Conservation (phyloP, 495 filamentous ascomycete species). For the Xylaria sp. region DNA sequence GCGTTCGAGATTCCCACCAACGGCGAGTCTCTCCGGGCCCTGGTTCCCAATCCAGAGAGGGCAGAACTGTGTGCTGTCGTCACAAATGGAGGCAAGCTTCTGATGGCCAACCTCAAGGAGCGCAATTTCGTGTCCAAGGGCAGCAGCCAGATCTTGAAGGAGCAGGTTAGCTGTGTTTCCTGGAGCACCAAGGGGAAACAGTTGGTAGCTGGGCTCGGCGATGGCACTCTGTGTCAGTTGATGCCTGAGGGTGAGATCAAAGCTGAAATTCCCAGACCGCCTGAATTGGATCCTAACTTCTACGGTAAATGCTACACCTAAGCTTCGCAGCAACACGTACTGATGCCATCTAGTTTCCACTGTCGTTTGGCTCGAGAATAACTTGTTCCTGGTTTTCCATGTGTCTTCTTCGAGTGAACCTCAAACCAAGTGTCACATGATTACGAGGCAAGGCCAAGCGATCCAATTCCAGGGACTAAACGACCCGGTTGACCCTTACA, state of each 20-base stretch:
- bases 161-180: constrained; percentile 80
- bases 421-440: constrained; percentile 74
- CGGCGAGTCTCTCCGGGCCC: constrained; percentile 71
- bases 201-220: constrained; percentile 82
- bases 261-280: constrained; percentile 78
- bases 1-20: constrained; percentile 79
- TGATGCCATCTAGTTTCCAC: constrained; percentile 70
- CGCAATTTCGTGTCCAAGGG: constrained; percentile 63
- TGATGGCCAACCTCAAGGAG: constrained; percentile 80
- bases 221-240: constrained; percentile 85
- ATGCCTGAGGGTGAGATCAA: constrained; percentile 78
- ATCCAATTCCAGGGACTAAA: constrained; percentile 76
- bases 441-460: constrained; percentile 65
- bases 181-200: constrained; percentile 97
- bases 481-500: constrained; percentile 74
- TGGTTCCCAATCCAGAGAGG: constrained; percentile 76
- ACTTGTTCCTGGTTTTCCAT: constrained; percentile 81
- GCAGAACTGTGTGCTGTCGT: constrained; percentile 77
- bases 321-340: neutral
- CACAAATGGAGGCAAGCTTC: constrained; percentile 77
- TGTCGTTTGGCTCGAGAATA: constrained; percentile 86
- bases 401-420: constrained; percentile 64
- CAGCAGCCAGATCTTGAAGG: constrained; percentile 71
- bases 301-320: constrained; percentile 63
- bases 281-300: constrained; percentile 67